A percentile compares a stretch with the other conserved stretches of the same genome.
These are phyloP conservation scores for Ocimum tenuiflorum DNA, from an alignment of 257 asterid species.

Conservation along the genomic window DNA sequence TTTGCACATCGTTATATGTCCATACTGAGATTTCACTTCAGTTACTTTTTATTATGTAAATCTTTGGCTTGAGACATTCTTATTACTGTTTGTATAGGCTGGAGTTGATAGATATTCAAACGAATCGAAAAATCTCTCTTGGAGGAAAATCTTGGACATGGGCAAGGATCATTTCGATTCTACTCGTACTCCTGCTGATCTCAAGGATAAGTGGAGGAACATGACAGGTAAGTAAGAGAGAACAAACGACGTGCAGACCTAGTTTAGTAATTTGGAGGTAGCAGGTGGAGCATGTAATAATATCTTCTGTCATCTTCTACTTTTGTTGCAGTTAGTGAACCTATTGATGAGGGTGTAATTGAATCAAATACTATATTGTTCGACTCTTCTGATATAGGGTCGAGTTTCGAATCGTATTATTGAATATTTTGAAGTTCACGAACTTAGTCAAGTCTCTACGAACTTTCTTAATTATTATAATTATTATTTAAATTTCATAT, in stretches of 20 bases:
- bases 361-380: too few relatives aligned
- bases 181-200: constrained; percentile 55
- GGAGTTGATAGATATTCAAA: constrained; percentile 34
- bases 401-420: too few relatives aligned
- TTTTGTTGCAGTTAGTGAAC: too few relatives aligned
- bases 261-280: background rate
- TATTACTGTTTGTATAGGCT: constrained; percentile 32
- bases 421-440: too few relatives aligned
- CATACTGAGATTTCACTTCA: background rate
- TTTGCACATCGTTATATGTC: background rate
- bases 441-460: too few relatives aligned
- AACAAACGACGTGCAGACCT: too few relatives aligned
- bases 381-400: too few relatives aligned
- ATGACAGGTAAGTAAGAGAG: constrained; percentile 22
- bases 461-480: too few relatives aligned
- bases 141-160: constrained; percentile 52
- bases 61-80: background rate
- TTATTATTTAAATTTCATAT: too few relatives aligned
- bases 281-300: background rate
- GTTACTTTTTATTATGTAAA: background rate
- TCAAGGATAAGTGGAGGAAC: constrained; percentile 68
- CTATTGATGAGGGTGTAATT: too few relatives aligned
- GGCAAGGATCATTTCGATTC: constrained; percentile 42
- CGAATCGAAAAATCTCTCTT: constrained; percentile 33
- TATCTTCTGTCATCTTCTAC: too few relatives aligned